Base-by-base conservation (phyloP, 2,329 filamentous ascomycete genomes). In the Apiospora rasikravindrae region DNA sequence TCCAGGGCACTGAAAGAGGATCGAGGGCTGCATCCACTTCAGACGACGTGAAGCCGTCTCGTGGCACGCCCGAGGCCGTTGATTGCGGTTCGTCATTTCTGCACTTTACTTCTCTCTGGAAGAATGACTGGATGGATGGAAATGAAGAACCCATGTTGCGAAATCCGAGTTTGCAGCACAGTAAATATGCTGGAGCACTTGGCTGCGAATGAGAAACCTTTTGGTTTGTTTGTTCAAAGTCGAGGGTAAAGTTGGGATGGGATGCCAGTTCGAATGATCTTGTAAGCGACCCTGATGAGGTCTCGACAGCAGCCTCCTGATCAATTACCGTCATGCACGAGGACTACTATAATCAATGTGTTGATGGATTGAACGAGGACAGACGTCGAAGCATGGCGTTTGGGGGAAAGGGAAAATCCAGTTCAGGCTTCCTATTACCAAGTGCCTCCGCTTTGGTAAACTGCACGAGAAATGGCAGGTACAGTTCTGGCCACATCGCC, bases 31-130 rank as follows among this genome's bases (percentile, higher is more conserved):
- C 79, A 22, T 82, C 79, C 1, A 87, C 73, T 74, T 89, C 87
- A 24, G 81, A 80, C 19, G 81, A 73, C 2, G 86, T 89, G 80
- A 90, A 90, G 42, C 88, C 88, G 79, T 89, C 87, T 49, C 86
- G 84, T 19, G 80, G 76, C 57, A 74, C 74, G 10, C 40, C 22
- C 2, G 14, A 44, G 26, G 33, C 42, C 1, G 70, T 49, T 61
- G 73, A 71, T 53, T 78, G 76, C 26, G 53, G 61, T 40, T 14
- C 49, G 26, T 57, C 67, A 19, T n/a, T 49, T 0, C 70, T 61
- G 53, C 53, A 61, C 16, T 70, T 69, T 5, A 77, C 42, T 57
- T 81, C 80, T 51, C 77, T 78, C 26, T 77, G 77, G 69, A 79
- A 82, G 73, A 82, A 83, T 4, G 80, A 77, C 44, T 82, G 79